Base-by-base conservation (phyloP, 306 rosid genomes). In the Medicago ruthenica region DNA sequence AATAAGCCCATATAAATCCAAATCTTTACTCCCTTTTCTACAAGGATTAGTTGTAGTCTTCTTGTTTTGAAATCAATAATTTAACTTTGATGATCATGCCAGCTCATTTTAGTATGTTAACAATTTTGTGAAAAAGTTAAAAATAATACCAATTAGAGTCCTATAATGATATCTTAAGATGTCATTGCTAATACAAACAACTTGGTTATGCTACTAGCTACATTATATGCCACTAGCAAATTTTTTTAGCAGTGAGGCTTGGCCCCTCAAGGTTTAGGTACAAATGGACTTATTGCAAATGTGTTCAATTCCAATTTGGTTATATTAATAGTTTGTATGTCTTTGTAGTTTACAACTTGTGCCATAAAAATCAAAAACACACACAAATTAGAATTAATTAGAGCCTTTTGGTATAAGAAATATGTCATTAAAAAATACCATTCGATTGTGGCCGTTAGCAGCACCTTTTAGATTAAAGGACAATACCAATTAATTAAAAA, bases 401-500 rank as follows among this genome's bases (percentile, higher is more conserved):
- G 16, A 54, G 65, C 53, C 65, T 34, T 67, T 42, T 70, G 55
- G 59, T 11, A 73, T 17, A 62, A 71, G 48, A 50, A 48, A 73
- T 55, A 55, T 73, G 71, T 11, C n/a, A 39, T 15, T 27, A 6
- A 57, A 62, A 27, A 34, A 42, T 65, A 60, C 20, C 84, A 64
- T 70, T 74, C 65, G 76, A 71, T 78, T 83, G 71, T 75, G 22
- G 27, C 59, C 31, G 73, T 74, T 80, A 78, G 78, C 79, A 75
- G n/a, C n/a, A n/a, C n/a, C 15, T 7, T 45, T 12, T 45, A 45
- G 6, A 45, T 45, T 45, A 45, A 45, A 45, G 51, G 16, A 45
- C 16, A 45, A 45, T 4, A 45, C 16, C n/a, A 45, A 13, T 13
- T 45, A 45, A 3, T 45, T 45, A 45, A 45, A 13, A 42, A 2